A percentile compares a stretch with the other conserved stretches of the same genome.
phyloP scores from a whole-genome alignment of 352 stramenopile genomes.

The Globisporangium radiosum region DNA sequence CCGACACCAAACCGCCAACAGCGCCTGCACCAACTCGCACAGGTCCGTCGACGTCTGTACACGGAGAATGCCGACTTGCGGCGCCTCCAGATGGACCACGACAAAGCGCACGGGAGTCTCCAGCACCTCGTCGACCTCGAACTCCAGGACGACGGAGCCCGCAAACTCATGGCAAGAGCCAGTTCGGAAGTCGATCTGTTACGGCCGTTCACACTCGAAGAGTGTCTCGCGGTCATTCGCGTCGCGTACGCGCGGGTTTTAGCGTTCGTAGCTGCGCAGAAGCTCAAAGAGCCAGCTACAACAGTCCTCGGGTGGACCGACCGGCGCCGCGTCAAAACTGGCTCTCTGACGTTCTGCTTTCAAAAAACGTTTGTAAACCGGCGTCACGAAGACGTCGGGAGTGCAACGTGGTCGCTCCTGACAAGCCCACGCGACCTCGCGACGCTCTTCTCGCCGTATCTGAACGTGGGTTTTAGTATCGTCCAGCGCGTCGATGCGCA shows the following conservation, averaged over 20 bases:
- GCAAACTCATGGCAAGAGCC: slow-evolving; percentile 9
- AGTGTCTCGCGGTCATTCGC: slow-evolving; percentile 37
- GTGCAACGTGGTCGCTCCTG: slow-evolving; percentile 26
- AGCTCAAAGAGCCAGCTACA: slow-evolving; percentile 20
- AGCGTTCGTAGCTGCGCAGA: slow-evolving; percentile 30
- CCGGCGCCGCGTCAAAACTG: slow-evolving; percentile 17
- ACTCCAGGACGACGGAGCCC: slow-evolving; percentile 17
- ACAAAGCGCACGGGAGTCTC: slow-evolving; percentile 39
- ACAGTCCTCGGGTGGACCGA: slow-evolving; percentile 42
- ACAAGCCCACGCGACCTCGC: slow-evolving; percentile 18
- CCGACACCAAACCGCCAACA: slow-evolving; percentile 11
- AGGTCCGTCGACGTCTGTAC: slow-evolving; percentile 28
- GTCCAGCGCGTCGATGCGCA: slow-evolving; percentile 37
- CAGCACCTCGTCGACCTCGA: slow-evolving; percentile 39
- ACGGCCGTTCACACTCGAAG: slow-evolving; percentile 28
- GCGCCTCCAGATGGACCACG: slow-evolving; percentile 25
- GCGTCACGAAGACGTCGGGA: slow-evolving; percentile 16
- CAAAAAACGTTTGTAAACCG: slow-evolving; percentile 33
- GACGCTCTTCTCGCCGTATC: slow-evolving; percentile 34
- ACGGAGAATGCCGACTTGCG: slow-evolving; percentile 40
- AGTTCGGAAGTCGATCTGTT: slow-evolving; percentile 27
- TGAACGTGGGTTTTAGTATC: slow-evolving; percentile 25
- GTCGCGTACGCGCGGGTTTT: slow-evolving; percentile 29
- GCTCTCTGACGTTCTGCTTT: slow-evolving; percentile 31
- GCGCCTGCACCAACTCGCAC: slow-evolving; percentile 25